These are phyloP conservation scores for Ampelomyces quisqualis DNA, from an alignment of 2,329 filamentous ascomycete species.

Conservation along the genomic window DNA sequence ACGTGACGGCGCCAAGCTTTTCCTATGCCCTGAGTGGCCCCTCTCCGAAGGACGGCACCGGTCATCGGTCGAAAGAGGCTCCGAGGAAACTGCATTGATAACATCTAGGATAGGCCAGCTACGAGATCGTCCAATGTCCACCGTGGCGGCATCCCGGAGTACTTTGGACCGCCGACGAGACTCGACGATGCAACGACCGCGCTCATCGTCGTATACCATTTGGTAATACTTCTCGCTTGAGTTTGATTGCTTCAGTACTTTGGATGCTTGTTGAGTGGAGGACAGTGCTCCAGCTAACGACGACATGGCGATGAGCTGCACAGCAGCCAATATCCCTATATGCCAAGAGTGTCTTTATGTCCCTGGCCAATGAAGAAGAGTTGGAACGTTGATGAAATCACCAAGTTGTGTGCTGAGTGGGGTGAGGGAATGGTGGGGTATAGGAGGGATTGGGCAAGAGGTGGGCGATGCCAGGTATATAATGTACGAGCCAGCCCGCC, in stretches of 20 bases:
- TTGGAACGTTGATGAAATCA: slow-evolving; percentile 3
- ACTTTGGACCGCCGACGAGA: slow-evolving; percentile 24
- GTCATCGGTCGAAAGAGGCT: neutral
- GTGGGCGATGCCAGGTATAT: slow-evolving; percentile 29
- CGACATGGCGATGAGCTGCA: slow-evolving; percentile 23
- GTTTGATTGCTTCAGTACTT: neutral
- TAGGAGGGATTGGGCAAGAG: slow-evolving; percentile 11
- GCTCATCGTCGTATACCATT: slow-evolving; percentile 28
- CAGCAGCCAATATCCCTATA: slow-evolving; percentile 2
- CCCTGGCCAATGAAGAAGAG: slow-evolving; percentile 1
- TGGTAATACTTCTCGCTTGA: slow-evolving; percentile 19
- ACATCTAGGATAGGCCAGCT: neutral
- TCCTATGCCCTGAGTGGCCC: neutral
- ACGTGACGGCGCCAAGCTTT: slow-evolving; percentile 4
- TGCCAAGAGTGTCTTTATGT: too few relatives aligned
- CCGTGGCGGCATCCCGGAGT: neutral
- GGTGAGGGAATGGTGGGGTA: slow-evolving; percentile 7
- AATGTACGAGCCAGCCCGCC: slow-evolving; percentile 20
- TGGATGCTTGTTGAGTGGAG: slow-evolving; percentile 3
- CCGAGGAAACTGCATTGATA: neutral
- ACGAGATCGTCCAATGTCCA: slow-evolving; percentile 4
- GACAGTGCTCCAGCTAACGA: slow-evolving; percentile 11
- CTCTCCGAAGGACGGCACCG: slow-evolving; percentile 1
- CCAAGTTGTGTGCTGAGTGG: slow-evolving; percentile 6
- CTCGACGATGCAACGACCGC: slow-evolving; percentile 25